Percentiles rank a stretch among this genome's conserved stretches.
phyloP scores from a whole-genome alignment of 176 grass and related monocot species.

The Cocos nucifera region DNA sequence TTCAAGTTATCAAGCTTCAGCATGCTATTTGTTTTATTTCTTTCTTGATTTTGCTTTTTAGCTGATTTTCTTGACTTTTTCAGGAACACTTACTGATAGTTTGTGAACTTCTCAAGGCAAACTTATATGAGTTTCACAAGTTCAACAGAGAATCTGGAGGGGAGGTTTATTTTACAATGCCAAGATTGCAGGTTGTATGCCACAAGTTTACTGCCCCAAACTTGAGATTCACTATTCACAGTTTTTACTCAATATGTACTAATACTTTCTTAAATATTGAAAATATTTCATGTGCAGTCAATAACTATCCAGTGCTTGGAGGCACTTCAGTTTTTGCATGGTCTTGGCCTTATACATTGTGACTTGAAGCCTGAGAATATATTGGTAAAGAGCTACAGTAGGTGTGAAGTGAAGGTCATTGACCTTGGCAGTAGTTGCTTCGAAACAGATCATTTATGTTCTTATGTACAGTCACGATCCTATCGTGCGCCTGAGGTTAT shows the following conservation, averaged over 20 bases:
- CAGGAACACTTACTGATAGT: constrained; percentile 99
- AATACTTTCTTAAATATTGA: constrained; percentile 11
- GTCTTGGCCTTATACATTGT: constrained; percentile 94
- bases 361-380: constrained; percentile 99
- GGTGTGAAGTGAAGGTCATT: constrained; percentile 97
- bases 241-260: not conserved
- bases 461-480: constrained; percentile 89
- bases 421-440: constrained; percentile 99
- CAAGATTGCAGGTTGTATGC: constrained; percentile 75
- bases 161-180: constrained; percentile 99
- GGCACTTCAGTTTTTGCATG: constrained; percentile 91
- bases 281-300: constrained; percentile 48
- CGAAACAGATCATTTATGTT: constrained; percentile 93
- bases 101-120: constrained; percentile 98
- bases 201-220: not conserved
- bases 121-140: constrained; percentile 98
- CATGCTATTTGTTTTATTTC: not conserved
- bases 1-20: no score
- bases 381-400: constrained; percentile 98
- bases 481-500: constrained; percentile 99
- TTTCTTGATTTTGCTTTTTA: not conserved
- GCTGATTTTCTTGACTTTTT: constrained; percentile 19
- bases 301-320: constrained; percentile 97
- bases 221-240: not conserved
- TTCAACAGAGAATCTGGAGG: constrained; percentile 99